Percentiles rank a stretch among this genome's conserved stretches.
These are phyloP conservation scores for Paraconiothyrium sp. DNA, from an alignment of 2,329 filamentous ascomycete species.

Conservation along the genomic window DNA sequence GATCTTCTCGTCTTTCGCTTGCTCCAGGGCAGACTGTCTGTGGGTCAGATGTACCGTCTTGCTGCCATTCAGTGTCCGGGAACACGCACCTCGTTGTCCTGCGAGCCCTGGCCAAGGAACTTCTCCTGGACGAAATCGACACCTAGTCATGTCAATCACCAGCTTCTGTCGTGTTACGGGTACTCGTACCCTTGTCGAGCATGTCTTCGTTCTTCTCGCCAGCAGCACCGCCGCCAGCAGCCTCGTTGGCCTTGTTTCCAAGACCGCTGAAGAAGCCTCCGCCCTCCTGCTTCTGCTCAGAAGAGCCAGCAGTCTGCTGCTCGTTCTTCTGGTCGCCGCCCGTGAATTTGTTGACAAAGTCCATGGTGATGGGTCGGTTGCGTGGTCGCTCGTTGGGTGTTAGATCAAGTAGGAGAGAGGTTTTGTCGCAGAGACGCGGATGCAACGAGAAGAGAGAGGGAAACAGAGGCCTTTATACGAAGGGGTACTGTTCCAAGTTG, in stretches of 20 bases:
- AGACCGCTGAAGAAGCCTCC: conserved; percentile 67
- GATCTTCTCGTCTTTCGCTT: conserved; percentile 84
- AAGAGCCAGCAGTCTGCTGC: conserved; percentile 33
- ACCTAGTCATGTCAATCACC: conserved; percentile 56
- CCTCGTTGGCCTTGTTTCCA: conserved; percentile 74
- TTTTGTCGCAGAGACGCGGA: neutral
- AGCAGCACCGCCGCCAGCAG: conserved; percentile 76
- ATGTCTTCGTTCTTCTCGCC: conserved; percentile 84
- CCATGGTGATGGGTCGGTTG: conserved; percentile 46
- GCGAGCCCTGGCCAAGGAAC: conserved; percentile 73
- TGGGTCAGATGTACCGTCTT: conserved; percentile 22
- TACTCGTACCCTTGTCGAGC: conserved; percentile 77
- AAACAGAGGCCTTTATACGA: conserved; percentile 28
- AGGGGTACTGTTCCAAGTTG: conserved; percentile 5
- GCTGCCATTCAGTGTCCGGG: neutral
- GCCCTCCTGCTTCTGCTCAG: conserved; percentile 45
- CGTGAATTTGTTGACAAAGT: conserved; percentile 59
- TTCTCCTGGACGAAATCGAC: conserved; percentile 83
- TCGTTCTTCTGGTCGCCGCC: conserved; percentile 49
- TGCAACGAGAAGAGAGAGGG: neutral
- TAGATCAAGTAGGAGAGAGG: conserved; percentile 11
- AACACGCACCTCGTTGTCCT: conserved; percentile 61
- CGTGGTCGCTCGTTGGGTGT: conserved; percentile 14
- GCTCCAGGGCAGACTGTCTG: conserved; percentile 69
- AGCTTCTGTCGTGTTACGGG: neutral